phyloP scores from a whole-genome alignment of 371 early-diverging fungal species.

The Capniomyces stellatus region DNA sequence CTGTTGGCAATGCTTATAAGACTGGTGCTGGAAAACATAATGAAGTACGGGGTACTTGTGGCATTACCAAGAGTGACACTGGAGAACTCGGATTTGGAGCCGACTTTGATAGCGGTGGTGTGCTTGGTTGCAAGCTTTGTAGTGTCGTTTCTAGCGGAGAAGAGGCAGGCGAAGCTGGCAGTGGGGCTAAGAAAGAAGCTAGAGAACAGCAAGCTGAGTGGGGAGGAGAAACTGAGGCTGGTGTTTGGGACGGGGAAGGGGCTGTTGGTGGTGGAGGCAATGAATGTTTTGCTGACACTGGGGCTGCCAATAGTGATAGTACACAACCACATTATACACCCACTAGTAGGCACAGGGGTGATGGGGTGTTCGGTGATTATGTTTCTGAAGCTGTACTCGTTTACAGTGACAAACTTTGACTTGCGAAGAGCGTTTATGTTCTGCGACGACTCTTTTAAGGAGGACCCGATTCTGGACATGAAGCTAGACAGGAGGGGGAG shows the following conservation, averaged over 20 bases:
- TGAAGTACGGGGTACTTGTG: constrained; percentile 72
- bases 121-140: not conserved
- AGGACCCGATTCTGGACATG: constrained; percentile 16
- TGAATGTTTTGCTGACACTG: not conserved
- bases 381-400: constrained; percentile 55
- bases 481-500: not conserved
- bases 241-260: not conserved
- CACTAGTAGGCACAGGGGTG: not conserved
- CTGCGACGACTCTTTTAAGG: constrained; percentile 45
- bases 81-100: not conserved
- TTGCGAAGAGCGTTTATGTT: constrained; percentile 34
- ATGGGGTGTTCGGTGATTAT: not conserved
- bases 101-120: not conserved
- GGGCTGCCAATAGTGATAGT: not conserved
- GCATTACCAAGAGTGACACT: not conserved
- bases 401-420: constrained; percentile 23
- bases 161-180: not conserved
- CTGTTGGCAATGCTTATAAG: constrained; percentile 67
- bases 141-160: not conserved
- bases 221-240: not conserved
- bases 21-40: constrained; percentile 67
- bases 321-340: not conserved
- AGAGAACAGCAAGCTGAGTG: not conserved
- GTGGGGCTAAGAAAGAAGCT: not conserved
- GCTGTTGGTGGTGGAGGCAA: not conserved